Percentiles rank a stretch among this genome's conserved stretches.
phyloP scores from a whole-genome alignment of 2,329 filamentous ascomycete genomes.

The Myriosclerotinia duriaeana region DNA sequence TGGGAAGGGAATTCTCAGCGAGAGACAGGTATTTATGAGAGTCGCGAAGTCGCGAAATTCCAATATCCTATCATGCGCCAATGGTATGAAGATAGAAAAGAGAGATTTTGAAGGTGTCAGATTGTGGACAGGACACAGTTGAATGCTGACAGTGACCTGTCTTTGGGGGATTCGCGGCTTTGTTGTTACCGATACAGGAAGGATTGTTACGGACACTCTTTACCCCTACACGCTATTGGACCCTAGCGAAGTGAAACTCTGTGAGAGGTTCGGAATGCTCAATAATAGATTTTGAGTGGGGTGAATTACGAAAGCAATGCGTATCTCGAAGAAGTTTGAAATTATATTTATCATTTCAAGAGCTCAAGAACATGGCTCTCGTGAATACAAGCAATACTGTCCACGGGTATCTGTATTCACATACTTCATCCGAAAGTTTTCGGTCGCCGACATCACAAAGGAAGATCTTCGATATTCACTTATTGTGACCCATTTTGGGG shows the following conservation, averaged over 20 bases:
- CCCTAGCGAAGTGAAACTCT: conserved; percentile 1
- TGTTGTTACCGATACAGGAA: conserved; percentile 18
- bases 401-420: too few species aligned
- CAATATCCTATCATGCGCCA: conserved; percentile 15
- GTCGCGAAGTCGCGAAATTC: conserved; percentile 26
- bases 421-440: not conserved
- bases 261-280: conserved; percentile 9
- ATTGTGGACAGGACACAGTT: conserved; percentile 22
- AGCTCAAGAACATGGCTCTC: not conserved
- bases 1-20: conserved; percentile 14
- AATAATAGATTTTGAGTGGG: conserved; percentile 13
- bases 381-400: not conserved
- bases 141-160: conserved; percentile 13
- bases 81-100: not conserved
- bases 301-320: conserved; percentile 18
- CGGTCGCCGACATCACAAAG: conserved; percentile 15
- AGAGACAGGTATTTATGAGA: conserved; percentile 20
- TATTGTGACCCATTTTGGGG: conserved; percentile 12
- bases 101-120: not conserved
- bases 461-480: not conserved
- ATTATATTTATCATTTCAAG: conserved; percentile 17
- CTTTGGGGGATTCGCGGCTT: conserved; percentile 16
- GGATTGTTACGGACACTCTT: conserved; percentile 18
- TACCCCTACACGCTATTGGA: not conserved
- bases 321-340: conserved; percentile 17